Evolutionary conservation across 257 asterid species (phyloP), one percentile per base, ranked within the genome.

Genomic region (Solanum etuberosum): DNA sequence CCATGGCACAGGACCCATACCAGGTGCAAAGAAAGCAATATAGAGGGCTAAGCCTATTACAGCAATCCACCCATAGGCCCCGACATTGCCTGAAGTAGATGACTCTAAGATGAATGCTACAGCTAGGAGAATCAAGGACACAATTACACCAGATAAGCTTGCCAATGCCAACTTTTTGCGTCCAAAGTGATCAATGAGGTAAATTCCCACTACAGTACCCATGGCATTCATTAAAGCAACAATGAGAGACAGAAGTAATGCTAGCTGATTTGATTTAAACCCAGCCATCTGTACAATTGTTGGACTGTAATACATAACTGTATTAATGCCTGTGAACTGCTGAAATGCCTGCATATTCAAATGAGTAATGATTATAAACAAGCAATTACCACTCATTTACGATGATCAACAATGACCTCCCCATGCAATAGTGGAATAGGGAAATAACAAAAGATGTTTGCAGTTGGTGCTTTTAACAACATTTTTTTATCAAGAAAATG

Each of bases 1-100:
- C 99, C 99, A 96, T 1, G 99, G 99, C 8, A 95, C 99, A 3
- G 98, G 95, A 27, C 99, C 98, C 99, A 96, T 94, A 40, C 99
- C 98, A 0, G 99, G 99, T 12, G 99, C 85, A 61, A 95, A 96
- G 90, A 91, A 94, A 12, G 98, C 90, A 7, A 96, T 94, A 65
- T 95, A 96, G 35, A 94, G 97, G 40, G 92, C 95, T 89, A 96
- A 89, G 31, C 99, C 99, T 67, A 88, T 29, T 27, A 96, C 92
- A 0, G 99, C 98, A 40, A 95, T 85, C 99, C 98, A 93, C 40
- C 99, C 99, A 31, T 91, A 94, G 38, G 88, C 71, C 20, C 91
- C 92, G 16, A 40, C 35, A 23, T 59, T 86, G 1, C 37, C 27
- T 1, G 93, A 40, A 78, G 87, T 86, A 11, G 94, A 88, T 43